phyloP scores from a whole-genome alignment of 148 eudicot species.

The Camellia granthamiana region DNA sequence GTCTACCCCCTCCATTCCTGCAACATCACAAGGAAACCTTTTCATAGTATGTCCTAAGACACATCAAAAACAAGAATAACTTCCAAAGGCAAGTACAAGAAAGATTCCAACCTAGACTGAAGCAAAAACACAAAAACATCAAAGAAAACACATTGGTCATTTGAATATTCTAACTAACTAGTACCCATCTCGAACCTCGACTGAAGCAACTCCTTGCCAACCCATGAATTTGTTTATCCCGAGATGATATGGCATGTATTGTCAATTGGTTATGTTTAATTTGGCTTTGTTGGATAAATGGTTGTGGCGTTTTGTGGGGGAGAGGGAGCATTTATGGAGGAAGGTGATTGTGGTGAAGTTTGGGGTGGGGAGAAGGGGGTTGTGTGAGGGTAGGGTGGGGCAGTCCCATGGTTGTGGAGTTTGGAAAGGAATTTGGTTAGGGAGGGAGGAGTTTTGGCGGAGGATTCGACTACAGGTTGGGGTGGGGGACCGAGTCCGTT shows the following conservation, averaged over 20 bases:
- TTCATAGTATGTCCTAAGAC: not conserved
- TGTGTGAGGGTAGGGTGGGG: too few species aligned
- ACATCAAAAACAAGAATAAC: not conserved
- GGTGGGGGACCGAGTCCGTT: too few species aligned
- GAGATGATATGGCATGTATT: not conserved
- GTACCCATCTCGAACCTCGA: not conserved
- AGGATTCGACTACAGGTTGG: too few species aligned
- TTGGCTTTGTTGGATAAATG: too few species aligned
- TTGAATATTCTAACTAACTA: not conserved
- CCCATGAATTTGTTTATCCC: not conserved
- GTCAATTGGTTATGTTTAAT: not conserved
- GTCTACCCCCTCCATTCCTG: slow-evolving; percentile 95
- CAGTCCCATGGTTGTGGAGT: too few species aligned
- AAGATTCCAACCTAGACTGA: not conserved
- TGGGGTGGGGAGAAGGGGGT: too few species aligned
- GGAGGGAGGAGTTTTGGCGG: too few species aligned
- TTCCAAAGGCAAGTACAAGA: not conserved
- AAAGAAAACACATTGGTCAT: not conserved
- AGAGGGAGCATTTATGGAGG: too few species aligned
- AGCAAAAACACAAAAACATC: slow-evolving; percentile 2
- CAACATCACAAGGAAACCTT: not conserved
- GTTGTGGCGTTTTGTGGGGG: too few species aligned
- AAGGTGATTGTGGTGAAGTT: too few species aligned
- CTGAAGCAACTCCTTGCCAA: not conserved
- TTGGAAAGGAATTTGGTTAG: too few species aligned